Percentiles rank a stretch among this genome's conserved stretches.
phyloP scores from a whole-genome alignment of 2,329 filamentous ascomycete genomes.

The Aspergillus novofumigatus region DNA sequence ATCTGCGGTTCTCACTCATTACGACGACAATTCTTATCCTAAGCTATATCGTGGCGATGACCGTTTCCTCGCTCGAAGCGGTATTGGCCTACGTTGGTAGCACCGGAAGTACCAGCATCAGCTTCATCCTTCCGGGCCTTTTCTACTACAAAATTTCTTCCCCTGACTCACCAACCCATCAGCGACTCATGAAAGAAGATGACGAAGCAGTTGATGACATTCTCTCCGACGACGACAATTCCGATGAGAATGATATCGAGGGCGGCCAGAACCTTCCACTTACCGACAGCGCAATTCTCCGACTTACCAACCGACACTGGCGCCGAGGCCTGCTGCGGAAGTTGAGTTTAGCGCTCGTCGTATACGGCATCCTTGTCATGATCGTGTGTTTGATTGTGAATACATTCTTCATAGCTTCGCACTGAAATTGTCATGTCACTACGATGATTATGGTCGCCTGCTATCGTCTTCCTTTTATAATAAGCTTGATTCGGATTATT shows the following conservation, averaged over 20 bases:
- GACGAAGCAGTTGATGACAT: constrained; percentile 63
- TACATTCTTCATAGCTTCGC: constrained; percentile 67
- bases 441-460: neutral
- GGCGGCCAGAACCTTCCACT: constrained; percentile 41
- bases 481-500: neutral
- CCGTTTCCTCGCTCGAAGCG: constrained; percentile 80
- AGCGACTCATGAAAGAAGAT: constrained; percentile 83
- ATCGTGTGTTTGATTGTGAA: constrained; percentile 81
- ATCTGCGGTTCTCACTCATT: constrained; percentile 81
- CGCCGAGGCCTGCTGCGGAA: constrained; percentile 63
- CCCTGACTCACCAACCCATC: constrained; percentile 80
- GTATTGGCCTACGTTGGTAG: constrained; percentile 93
- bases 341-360: constrained; percentile 67
- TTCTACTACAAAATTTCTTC: constrained; percentile 99
- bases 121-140: constrained; percentile 89
- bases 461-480: neutral
- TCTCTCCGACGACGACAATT: constrained; percentile 35
- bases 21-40: constrained; percentile 81
- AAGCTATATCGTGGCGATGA: constrained; percentile 85
- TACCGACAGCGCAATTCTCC: constrained; percentile 55
- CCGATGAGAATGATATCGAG: constrained; percentile 31
- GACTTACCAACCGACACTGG: constrained; percentile 61
- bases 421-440: constrained; percentile 40
- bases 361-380: constrained; percentile 89
- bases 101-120: constrained; percentile 91